Percentiles rank a stretch among this genome's conserved stretches.
Conservation (phyloP, 371 early-diverging fungal species). For the Haplosporangium sp. region DNA sequence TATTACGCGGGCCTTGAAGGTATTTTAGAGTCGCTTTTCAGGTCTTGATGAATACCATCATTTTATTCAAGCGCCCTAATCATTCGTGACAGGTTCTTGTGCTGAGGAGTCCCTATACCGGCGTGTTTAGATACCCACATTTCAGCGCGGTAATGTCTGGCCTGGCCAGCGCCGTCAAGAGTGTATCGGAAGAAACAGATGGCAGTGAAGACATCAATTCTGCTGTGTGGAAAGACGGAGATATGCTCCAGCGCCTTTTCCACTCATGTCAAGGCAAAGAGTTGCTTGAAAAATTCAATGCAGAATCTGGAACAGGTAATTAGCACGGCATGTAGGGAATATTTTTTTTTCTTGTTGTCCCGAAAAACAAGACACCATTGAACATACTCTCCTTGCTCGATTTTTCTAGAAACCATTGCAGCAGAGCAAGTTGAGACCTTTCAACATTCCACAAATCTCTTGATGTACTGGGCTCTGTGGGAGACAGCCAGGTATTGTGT, state of each 20-base stretch:
- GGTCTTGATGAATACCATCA: not conserved
- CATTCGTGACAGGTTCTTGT: conserved; percentile 31
- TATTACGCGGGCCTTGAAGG: conserved; percentile 35
- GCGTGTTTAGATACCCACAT: conserved; percentile 49
- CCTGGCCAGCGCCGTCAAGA: conserved; percentile 6
- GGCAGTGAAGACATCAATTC: not conserved
- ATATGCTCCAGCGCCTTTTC: conserved; percentile 64
- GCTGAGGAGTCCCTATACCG: conserved; percentile 45
- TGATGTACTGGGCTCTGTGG: conserved; percentile 82
- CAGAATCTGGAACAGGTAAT: conserved; percentile 50
- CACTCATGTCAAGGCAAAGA: conserved; percentile 56
- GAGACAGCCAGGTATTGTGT: conserved; percentile 82
- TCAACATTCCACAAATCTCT: conserved; percentile 56
- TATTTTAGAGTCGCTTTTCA: conserved; percentile 2
- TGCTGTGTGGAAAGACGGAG: conserved; percentile 18
- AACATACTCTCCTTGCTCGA: no score
- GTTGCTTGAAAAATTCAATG: conserved; percentile 26
- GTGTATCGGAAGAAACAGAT: not conserved
- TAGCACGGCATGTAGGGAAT: no score
- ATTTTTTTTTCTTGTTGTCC: no score
- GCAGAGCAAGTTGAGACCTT: conserved; percentile 27
- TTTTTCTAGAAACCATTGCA: conserved; percentile 20
- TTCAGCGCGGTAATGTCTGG: conserved; percentile 34
- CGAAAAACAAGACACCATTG: no score
- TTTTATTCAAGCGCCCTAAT: not conserved